Base-by-base conservation (phyloP, 129 eudicot species). In the Centella asiatica region DNA sequence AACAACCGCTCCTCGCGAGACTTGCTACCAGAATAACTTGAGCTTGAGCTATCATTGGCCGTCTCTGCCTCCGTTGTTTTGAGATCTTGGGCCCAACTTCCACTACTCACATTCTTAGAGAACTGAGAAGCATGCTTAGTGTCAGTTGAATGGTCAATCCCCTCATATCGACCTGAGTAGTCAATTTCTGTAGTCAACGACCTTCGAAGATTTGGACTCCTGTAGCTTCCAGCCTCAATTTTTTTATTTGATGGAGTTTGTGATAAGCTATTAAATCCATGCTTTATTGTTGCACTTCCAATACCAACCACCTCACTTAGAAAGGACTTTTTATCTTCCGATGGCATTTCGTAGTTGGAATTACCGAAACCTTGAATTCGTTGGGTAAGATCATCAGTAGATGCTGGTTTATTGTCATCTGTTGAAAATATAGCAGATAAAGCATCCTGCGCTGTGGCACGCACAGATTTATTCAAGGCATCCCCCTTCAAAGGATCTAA, bases 391-490 rank as follows among this genome's bases (percentile, higher is more conserved):
- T 76, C 79, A 71, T 83, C 95, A 6, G 77, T 33, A 15, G 88
- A 85, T 42, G 89, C 82, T 50, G 94, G 81, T 44, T 83, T 86
- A 58, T 73, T 81, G 46, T 90, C 95, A 4, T 86, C 97, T 42
- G 87, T 73, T 12, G 97, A 72, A 67, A 90, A 90, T 65, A 90
- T 68, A 37, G 90, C 95, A 31, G 97, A 81, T 51, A 90, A 76
- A 52, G 97, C 80, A 74, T 90, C 97, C 73, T 90, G 97, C 9
- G 95, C 97, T 4, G 89, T 90, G 58, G 81, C 94, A 69, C 97
- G 75, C 40, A 90, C 97, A 34, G 95, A 74, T 75, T 90, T 90
- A 60, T 90, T 90, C 36, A 90, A 72, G 22, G 97, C 86, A 79
- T 86, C 97, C 24, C 93, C 97, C 70, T 90, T 86, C 52, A 90